Base-by-base conservation (phyloP, 2,329 filamentous ascomycete species). In the Neofusicoccum umdonicola region DNA sequence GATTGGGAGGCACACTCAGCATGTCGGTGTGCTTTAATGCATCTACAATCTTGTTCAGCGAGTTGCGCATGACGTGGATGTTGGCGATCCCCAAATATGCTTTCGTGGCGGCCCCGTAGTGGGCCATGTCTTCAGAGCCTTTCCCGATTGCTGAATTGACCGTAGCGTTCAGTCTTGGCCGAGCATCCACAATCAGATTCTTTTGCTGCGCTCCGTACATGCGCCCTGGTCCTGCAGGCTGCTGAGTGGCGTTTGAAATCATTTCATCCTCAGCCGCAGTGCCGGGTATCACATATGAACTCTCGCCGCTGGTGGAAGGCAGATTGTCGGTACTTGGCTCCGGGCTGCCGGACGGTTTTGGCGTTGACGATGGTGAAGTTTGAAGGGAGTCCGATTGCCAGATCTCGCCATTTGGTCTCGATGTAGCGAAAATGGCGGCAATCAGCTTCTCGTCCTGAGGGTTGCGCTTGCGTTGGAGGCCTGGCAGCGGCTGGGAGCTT, bases 51-150 rank as follows among this genome's bases (percentile, higher is more conserved):
- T 90, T 94, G 70, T 90, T 89, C 39, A 99, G 82, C 1, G 94
- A 98, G 67, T 90, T 90, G 65, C 95, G 87, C 95, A 99, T 99
- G 67, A 97, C 93, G 73, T 99, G 95, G 66, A 99, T 98, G 75
- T 99, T 99, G 76, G 96, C 94, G 72, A 99, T 99, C 67, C 92
- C 95, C 64, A 99, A 85, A 74, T 96, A 99, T 35, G 90, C 90
- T 77, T 97, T 97, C 66, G 89, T 90, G 15, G 93, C 92, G 72
- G 93, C 94, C 67, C 90, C 92, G 80, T 99, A 99, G 77, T 97
- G 90, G 68, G 97, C 92, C 91, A 98, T 97, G 72, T 97, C 97
- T 78, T 99, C 95, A 0, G 94, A 97, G 2, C 95, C 95, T 75
- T 93, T 88, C 6, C 95, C 95, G 68, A 94, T 88, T 3, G 93